Evolutionary conservation across 306 rosid species (phyloP).

Genomic region (Acmispon strigosus): DNA sequence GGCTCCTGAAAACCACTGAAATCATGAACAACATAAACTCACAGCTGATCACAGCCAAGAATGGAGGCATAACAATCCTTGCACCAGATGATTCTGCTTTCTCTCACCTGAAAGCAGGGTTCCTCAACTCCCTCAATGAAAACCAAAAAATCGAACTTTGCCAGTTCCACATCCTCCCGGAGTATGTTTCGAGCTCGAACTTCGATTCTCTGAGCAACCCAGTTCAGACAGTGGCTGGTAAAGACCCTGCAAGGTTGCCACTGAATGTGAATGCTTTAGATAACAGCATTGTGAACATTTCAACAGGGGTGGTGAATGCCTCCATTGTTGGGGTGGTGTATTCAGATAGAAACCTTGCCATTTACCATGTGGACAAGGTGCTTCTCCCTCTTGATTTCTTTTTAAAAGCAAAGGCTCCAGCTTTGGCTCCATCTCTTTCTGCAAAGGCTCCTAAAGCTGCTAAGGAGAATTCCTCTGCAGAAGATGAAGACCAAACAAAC

Average conservation of each 20-base stretch:
- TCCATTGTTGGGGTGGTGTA: slow-evolving; percentile 38
- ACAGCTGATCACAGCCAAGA: slow-evolving; percentile 34
- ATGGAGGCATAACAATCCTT: slow-evolving; percentile 20
- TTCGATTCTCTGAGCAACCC: slow-evolving; percentile 34
- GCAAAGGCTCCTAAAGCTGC: slow-evolving; percentile 40
- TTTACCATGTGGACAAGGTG: slow-evolving; percentile 52
- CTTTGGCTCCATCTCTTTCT: slow-evolving; percentile 39
- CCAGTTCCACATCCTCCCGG: slow-evolving; percentile 32
- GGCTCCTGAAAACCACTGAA: slow-evolving; percentile 32
- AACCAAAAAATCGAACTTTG: slow-evolving; percentile 28
- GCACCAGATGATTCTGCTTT: slow-evolving; percentile 29
- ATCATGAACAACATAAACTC: slow-evolving; percentile 36
- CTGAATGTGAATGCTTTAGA: slow-evolving; percentile 44
- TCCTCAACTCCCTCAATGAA: slow-evolving; percentile 22
- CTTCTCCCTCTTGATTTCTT: slow-evolving; percentile 56
- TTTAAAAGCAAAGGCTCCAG: slow-evolving; percentile 32
- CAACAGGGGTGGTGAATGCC: slow-evolving; percentile 58
- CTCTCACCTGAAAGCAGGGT: slow-evolving; percentile 29
- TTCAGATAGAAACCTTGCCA: slow-evolving; percentile 43
- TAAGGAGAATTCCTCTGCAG: slow-evolving; percentile 17
- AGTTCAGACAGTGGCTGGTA: slow-evolving; percentile 32
- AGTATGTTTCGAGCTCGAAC: slow-evolving; percentile 18
- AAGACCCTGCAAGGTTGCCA: slow-evolving; percentile 28
- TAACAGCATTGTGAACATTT: slow-evolving; percentile 37
- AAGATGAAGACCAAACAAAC: slow-evolving; percentile 11